These are phyloP conservation scores for Pichia pseudocactophila DNA, from an alignment of 805 yeast genomes.

Conservation along the genomic window DNA sequence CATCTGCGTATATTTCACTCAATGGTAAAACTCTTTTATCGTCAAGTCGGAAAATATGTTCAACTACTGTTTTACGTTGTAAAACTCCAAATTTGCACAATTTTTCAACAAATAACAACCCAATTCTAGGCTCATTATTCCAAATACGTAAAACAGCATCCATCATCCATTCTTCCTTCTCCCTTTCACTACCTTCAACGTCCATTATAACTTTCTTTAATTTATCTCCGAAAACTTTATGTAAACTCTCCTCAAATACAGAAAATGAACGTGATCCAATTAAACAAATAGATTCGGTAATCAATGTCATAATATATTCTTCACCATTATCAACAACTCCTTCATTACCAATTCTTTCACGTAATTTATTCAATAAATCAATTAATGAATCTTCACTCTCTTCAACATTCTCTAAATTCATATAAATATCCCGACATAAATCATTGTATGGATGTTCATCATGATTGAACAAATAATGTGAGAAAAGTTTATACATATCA, in stretches of 20 bases:
- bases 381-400: conserved; percentile 22
- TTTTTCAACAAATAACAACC: conserved; percentile 47
- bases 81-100: conserved; percentile 40
- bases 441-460: conserved; percentile 28
- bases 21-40: conserved; percentile 25
- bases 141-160: conserved; percentile 54
- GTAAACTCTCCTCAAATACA: conserved; percentile 49
- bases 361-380: conserved; percentile 19
- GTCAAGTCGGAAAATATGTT: conserved; percentile 30
- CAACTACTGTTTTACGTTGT: conserved; percentile 28
- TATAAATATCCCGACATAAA: conserved; percentile 25
- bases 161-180: conserved; percentile 34
- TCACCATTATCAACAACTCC: conserved; percentile 20
- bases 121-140: conserved; percentile 58
- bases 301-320: conserved; percentile 45
- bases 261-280: conserved; percentile 86
- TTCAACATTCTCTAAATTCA: conserved; percentile 26
- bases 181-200: conserved; percentile 21
- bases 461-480: conserved; percentile 28
- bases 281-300: conserved; percentile 65
- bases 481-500: conserved; percentile 25
- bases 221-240: conserved; percentile 24
- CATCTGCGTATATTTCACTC: conserved; percentile 38
- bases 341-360: conserved; percentile 13
- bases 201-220: conserved; percentile 19